phyloP scores from a whole-genome alignment of 495 filamentous ascomycete species.

The Niebla homalea region DNA sequence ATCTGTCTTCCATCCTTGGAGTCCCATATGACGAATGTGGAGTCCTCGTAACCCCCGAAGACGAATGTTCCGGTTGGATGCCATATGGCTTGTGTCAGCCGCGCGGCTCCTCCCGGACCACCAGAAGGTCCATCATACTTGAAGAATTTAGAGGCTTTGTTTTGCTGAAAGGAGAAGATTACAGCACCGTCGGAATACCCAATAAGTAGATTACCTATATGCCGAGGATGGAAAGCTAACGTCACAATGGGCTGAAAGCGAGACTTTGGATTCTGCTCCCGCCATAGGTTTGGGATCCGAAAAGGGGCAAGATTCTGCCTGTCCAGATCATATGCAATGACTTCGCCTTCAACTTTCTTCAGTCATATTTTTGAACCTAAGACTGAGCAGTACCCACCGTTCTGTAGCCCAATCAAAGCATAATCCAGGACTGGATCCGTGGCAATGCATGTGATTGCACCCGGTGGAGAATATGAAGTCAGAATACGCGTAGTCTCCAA shows the following conservation, averaged over 20 bases:
- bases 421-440: conserved; percentile 87
- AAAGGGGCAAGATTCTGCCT: conserved; percentile 61
- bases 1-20: conserved; percentile 77
- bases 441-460: conserved; percentile 51
- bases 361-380: neutral
- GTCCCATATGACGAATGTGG: conserved; percentile 88
- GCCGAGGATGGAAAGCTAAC: conserved; percentile 73
- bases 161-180: conserved; percentile 86
- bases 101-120: conserved; percentile 72
- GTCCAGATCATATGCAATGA: conserved; percentile 83
- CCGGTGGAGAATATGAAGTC: conserved; percentile 56
- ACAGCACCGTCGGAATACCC: conserved; percentile 79
- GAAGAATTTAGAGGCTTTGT: conserved; percentile 60
- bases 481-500: conserved; percentile 47
- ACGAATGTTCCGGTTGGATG: conserved; percentile 92
- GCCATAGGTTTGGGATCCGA: conserved; percentile 75
- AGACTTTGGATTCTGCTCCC: conserved; percentile 44
- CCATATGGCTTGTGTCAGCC: conserved; percentile 70
- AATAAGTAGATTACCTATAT: conserved; percentile 84
- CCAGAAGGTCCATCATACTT: conserved; percentile 70
- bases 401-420: conserved; percentile 64
- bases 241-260: conserved; percentile 51
- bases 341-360: conserved; percentile 42
- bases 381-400: conserved; percentile 31
- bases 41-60: conserved; percentile 77